These are phyloP conservation scores for Tulasnella sp. DNA, from an alignment of 768 basidiomycete genomes.

Conservation along the genomic window DNA sequence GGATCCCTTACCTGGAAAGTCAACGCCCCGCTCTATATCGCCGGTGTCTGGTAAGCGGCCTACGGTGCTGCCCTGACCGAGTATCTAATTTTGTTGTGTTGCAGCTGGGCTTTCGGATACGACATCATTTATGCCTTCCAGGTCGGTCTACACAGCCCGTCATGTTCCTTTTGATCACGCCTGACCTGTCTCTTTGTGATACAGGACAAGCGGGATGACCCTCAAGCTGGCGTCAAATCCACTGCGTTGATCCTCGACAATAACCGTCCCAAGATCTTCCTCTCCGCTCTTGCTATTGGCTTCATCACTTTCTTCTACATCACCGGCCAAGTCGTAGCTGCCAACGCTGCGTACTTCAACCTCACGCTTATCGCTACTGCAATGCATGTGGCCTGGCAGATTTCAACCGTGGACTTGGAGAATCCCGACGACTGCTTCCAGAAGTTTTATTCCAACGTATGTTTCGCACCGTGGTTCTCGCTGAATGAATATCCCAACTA, in stretches of 20 bases:
- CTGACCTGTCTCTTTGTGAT: not conserved
- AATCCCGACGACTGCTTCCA: slow-evolving; percentile 4
- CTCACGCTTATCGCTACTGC: slow-evolving; percentile 2
- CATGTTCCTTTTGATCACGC: not conserved
- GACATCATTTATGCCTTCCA: slow-evolving; percentile 3
- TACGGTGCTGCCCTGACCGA: not conserved
- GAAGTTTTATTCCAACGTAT: slow-evolving; percentile 8
- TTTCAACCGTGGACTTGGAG: not conserved
- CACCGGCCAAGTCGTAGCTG: not conserved
- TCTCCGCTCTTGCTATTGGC: not conserved
- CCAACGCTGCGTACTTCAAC: not conserved
- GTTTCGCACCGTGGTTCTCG: not conserved
- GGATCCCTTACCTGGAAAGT: not conserved
- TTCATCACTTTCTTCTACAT: slow-evolving; percentile 2
- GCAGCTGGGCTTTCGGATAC: slow-evolving; percentile 10
- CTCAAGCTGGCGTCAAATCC: slow-evolving; percentile 7
- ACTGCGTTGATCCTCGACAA: not conserved
- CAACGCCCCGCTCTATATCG: not conserved
- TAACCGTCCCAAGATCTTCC: not conserved
- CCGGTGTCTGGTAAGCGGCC: not conserved
- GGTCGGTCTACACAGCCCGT: not conserved
- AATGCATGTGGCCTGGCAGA: slow-evolving; percentile 4
- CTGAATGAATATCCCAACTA: not conserved
- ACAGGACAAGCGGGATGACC: slow-evolving; percentile 4
- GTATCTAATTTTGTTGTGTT: not conserved